These are phyloP conservation scores for Salix arbutifolia DNA, from an alignment of 345 rosid species.

Conservation along the genomic window DNA sequence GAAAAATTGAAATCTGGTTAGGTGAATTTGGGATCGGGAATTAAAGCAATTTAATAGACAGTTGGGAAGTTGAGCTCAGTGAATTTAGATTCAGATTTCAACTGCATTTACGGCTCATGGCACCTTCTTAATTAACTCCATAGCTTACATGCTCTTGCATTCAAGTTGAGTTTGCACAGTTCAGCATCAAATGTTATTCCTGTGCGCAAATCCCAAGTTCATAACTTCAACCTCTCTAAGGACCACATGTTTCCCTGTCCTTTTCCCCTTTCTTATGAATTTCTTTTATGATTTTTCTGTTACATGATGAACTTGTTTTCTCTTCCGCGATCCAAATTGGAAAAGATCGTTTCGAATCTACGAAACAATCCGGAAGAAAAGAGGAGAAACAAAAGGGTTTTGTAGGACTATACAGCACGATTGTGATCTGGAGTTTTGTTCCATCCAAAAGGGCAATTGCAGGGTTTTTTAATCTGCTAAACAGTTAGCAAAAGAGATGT, in stretches of 20 bases:
- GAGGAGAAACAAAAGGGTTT: not conserved
- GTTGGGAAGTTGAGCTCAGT: constrained; percentile 16
- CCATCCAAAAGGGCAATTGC: not conserved
- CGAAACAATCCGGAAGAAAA: not conserved
- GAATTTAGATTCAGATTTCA: constrained; percentile 14
- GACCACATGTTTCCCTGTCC: not conserved
- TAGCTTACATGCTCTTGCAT: not conserved
- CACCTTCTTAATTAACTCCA: not conserved
- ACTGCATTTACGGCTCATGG: not conserved
- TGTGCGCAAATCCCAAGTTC: not conserved
- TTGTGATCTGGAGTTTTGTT: not conserved
- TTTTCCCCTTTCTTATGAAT: not conserved
- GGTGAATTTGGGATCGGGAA: constrained; percentile 21
- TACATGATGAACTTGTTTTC: not conserved
- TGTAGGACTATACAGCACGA: not conserved
- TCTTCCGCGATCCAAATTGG: not conserved
- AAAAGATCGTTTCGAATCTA: not conserved
- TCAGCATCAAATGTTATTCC: not conserved
- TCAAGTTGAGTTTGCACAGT: not conserved
- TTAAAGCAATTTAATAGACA: constrained; percentile 22
- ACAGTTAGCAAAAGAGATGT: too few species aligned
- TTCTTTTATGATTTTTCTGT: not conserved
- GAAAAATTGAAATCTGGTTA: not conserved
- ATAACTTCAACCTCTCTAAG: not conserved
- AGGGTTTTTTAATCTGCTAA: not conserved